Conservation (phyloP, 78 protist genomes). For the Pigoraptor vietnamica region DNA sequence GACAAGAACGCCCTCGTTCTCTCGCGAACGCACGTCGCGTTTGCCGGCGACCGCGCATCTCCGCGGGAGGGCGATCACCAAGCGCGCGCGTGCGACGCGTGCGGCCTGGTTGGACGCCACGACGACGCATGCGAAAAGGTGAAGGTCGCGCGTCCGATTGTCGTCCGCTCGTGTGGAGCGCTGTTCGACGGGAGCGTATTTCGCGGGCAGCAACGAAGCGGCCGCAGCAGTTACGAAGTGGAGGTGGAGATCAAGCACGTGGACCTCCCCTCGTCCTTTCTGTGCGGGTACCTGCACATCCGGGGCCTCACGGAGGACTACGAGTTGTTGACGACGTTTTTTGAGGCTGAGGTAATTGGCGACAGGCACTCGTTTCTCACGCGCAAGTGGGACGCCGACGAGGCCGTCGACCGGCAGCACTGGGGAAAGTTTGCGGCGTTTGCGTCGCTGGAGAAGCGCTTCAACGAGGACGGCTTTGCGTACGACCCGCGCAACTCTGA, state of each 20-base stretch:
- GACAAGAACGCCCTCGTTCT: no score
- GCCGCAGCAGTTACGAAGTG: no score
- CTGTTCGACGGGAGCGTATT: no score
- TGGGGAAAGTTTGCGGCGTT: constrained; percentile 48
- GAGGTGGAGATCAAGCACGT: neutral
- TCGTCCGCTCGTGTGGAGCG: no score
- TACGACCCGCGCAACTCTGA: constrained; percentile 23
- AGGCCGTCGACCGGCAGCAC: constrained; percentile 45
- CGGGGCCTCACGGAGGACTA: constrained; percentile 40
- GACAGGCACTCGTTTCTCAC: constrained; percentile 50
- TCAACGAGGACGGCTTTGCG: constrained; percentile 32
- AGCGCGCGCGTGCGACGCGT: no score
- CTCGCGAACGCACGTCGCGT: no score
- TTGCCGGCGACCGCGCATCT: no score
- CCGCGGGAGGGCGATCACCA: no score
- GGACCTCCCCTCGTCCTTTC: neutral
- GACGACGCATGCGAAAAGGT: no score
- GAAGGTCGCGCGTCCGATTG: no score
- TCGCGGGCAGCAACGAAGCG: no score
- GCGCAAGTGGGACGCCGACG: constrained; percentile 62
- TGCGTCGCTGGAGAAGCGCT: constrained; percentile 1
- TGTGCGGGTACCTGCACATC: constrained; percentile 30
- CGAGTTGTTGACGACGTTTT: constrained; percentile 57
- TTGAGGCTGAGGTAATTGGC: constrained; percentile 68
- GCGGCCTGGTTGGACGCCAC: no score